Evolutionary conservation across 2,329 filamentous ascomycete species (phyloP).

Genomic region (Colletotrichum filicis): DNA sequence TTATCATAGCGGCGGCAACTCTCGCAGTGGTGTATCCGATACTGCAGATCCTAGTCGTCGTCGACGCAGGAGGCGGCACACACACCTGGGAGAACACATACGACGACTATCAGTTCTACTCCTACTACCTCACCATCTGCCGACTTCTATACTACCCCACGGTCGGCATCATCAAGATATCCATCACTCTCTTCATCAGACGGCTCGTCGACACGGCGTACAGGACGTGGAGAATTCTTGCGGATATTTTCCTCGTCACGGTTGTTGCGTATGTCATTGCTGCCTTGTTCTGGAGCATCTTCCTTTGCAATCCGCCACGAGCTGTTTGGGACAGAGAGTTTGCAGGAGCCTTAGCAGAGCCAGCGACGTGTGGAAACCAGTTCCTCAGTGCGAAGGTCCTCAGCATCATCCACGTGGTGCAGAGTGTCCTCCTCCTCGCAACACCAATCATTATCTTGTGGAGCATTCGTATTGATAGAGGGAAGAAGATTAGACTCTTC

Average conservation of each 20-base stretch:
- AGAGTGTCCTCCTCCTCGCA: slow-evolving; percentile 43
- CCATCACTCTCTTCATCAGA: slow-evolving; percentile 33
- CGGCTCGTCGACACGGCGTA: slow-evolving; percentile 29
- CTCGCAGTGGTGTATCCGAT: slow-evolving; percentile 27
- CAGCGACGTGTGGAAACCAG: slow-evolving; percentile 20
- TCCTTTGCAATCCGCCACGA: slow-evolving; percentile 39
- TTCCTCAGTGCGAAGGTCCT: slow-evolving; percentile 37
- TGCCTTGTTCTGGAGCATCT: slow-evolving; percentile 40
- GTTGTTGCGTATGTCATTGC: slow-evolving; percentile 40
- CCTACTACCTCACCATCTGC: slow-evolving; percentile 23
- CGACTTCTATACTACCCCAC: slow-evolving; percentile 29
- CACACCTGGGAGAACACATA: slow-evolving; percentile 34
- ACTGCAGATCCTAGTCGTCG: slow-evolving; percentile 31
- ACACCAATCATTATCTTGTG: slow-evolving; percentile 45
- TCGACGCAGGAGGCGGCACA: slow-evolving; percentile 26
- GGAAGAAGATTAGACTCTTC: slow-evolving; percentile 41
- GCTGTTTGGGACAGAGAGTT: slow-evolving; percentile 33
- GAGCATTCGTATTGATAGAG: slow-evolving; percentile 42
- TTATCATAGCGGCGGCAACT: not conserved
- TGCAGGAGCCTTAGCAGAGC: slow-evolving; percentile 9
- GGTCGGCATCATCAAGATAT: slow-evolving; percentile 35
- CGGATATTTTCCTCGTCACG: slow-evolving; percentile 42
- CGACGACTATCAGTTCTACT: slow-evolving; percentile 32
- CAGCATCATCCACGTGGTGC: slow-evolving; percentile 44
- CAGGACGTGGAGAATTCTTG: slow-evolving; percentile 40